These are phyloP conservation scores for Colletotrichum tamarilloi DNA, from an alignment of 2,329 filamentous ascomycete genomes.

Conservation along the genomic window DNA sequence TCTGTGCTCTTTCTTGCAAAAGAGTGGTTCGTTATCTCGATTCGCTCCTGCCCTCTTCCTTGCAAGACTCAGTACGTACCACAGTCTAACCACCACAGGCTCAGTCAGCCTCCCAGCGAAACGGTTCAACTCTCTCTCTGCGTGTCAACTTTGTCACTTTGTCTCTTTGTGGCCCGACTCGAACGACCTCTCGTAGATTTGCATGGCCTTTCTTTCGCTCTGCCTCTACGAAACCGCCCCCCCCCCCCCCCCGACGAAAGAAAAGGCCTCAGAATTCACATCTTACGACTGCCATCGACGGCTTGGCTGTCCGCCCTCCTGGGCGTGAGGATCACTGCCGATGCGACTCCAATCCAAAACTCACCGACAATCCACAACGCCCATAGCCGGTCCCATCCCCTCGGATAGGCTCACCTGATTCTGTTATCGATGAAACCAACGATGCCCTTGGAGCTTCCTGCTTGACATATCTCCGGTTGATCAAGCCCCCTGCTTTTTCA, in stretches of 20 bases:
- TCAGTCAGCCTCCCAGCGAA: neutral
- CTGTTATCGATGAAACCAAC: conserved; percentile 19
- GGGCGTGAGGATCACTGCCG: conserved; percentile 13
- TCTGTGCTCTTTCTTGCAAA: conserved; percentile 22
- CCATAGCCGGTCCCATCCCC: neutral
- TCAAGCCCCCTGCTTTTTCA: neutral
- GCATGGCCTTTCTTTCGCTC: neutral
- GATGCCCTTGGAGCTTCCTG: too few species aligned
- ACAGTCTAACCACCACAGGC: neutral
- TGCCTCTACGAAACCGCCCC: neutral
- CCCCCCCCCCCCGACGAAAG: neutral
- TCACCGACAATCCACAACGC: conserved; percentile 32
- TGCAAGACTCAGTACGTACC: neutral
- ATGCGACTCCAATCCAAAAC: conserved; percentile 30
- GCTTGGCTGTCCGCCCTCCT: neutral
- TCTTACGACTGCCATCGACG: neutral
- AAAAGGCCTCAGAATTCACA: neutral
- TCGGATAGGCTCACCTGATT: conserved; percentile 10
- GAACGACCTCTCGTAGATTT: neutral
- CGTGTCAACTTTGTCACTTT: neutral
- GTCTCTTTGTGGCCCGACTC: neutral
- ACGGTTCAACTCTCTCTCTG: neutral
- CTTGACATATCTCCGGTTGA: neutral
- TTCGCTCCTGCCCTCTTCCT: conserved; percentile 18
- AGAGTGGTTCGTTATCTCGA: conserved; percentile 27